A percentile compares a stretch with the other conserved stretches of the same genome.
These are phyloP conservation scores for Malassezia globosa DNA, from an alignment of 1,284 basidiomycete genomes.

Conservation along the genomic window DNA sequence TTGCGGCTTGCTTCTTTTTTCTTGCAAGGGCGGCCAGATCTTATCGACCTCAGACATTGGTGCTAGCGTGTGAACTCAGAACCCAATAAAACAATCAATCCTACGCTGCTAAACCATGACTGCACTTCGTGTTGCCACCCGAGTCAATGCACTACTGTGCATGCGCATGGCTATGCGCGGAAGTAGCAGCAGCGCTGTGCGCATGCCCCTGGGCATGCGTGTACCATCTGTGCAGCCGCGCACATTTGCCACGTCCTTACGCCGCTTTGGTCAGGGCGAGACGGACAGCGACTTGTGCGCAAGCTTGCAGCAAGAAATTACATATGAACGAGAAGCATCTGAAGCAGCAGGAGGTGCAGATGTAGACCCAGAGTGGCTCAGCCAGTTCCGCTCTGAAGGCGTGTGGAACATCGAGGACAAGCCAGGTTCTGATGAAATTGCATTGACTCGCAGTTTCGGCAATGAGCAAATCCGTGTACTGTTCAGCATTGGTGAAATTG, in stretches of 20 bases:
- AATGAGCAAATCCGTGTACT: conserved; percentile 57
- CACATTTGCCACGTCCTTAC: conserved; percentile 12
- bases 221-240: neutral
- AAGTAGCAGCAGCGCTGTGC: neutral
- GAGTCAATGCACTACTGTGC: neutral
- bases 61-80: too few species aligned
- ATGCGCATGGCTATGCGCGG: neutral
- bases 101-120: neutral
- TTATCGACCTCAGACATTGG: too few species aligned
- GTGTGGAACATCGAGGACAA: conserved; percentile 70
- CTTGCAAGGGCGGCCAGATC: too few species aligned
- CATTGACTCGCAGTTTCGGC: conserved; percentile 70
- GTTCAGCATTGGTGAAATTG: conserved; percentile 41
- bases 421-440: conserved; percentile 69
- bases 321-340: conserved; percentile 62
- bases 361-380: conserved; percentile 62
- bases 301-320: conserved; percentile 70
- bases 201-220: neutral
- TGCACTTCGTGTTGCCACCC: conserved; percentile 7
- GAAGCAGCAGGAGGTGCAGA: conserved; percentile 19
- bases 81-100: too few species aligned
- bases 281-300: conserved; percentile 63
- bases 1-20: too few species aligned
- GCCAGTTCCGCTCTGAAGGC: conserved; percentile 61
- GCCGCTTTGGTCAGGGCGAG: conserved; percentile 45